Evolutionary conservation across 2,329 filamentous ascomycete species (phyloP).

Genomic region (Xenosphaeropsis pyriputrescens): DNA sequence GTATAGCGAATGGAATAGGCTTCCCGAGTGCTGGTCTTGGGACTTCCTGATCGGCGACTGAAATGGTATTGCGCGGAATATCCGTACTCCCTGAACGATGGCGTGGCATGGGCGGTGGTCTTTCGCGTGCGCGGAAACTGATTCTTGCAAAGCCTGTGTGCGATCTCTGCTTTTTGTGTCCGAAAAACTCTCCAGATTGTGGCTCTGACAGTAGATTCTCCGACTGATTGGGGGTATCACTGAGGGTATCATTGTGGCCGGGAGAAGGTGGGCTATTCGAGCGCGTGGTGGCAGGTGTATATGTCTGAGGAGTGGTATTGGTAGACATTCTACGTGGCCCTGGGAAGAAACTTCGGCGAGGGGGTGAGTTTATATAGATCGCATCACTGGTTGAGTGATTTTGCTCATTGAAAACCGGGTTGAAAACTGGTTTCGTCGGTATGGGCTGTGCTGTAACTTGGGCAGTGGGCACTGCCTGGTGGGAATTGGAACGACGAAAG

Average conservation of each 20-base stretch:
- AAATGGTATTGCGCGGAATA: slow-evolving; percentile 1
- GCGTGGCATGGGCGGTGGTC: slow-evolving; percentile 4
- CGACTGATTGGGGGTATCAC: slow-evolving; percentile 10
- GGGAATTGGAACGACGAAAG: slow-evolving; percentile 23
- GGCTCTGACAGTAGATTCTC: slow-evolving; percentile 8
- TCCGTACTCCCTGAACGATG: slow-evolving; percentile 14
- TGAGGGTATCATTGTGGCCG: slow-evolving; percentile 18
- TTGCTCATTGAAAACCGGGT: too few relatives aligned
- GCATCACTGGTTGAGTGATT: too few relatives aligned
- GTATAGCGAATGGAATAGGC: slow-evolving; percentile 37
- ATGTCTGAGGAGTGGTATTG: too few relatives aligned
- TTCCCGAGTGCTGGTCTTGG: slow-evolving; percentile 7
- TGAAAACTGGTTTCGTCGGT: too few relatives aligned
- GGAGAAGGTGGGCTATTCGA: slow-evolving; percentile 37
- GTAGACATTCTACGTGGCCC: too few relatives aligned
- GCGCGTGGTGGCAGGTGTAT: slow-evolving; percentile 28
- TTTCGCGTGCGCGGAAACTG: slow-evolving; percentile 6
- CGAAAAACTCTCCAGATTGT: slow-evolving; percentile 19
- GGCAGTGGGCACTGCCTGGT: slow-evolving; percentile 21
- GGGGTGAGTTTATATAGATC: too few relatives aligned
- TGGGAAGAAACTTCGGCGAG: too few relatives aligned
- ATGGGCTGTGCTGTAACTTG: too few relatives aligned
- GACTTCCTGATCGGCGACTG: too few relatives aligned
- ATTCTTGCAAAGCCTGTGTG: slow-evolving; percentile 13
- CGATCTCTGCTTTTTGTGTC: slow-evolving; percentile 31